A percentile compares a stretch with the other conserved stretches of the same genome.
Evolutionary conservation across 2,329 filamentous ascomycete genomes (phyloP).

Genomic region (Paecilomyces formosus): DNA sequence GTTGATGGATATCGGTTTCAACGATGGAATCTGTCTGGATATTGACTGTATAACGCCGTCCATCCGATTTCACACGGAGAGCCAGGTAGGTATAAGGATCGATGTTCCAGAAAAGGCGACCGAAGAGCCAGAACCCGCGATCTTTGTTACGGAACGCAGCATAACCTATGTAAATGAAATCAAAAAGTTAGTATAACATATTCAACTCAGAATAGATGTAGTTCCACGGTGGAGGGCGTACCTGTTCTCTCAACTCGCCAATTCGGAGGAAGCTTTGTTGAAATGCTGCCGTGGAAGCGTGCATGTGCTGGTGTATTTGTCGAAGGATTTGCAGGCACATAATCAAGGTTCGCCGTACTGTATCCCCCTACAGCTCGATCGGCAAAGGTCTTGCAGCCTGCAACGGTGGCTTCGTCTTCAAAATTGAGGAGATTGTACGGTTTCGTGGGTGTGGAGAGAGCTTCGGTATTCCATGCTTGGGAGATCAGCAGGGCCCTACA

Average conservation of each 20-base stretch:
- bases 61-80: slow-evolving; percentile 81
- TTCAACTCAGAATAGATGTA: background rate
- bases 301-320: slow-evolving; percentile 54
- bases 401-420: slow-evolving; percentile 27
- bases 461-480: slow-evolving; percentile 36
- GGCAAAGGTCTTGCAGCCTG: slow-evolving; percentile 64
- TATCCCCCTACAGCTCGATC: slow-evolving; percentile 82
- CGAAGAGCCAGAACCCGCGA: slow-evolving; percentile 71
- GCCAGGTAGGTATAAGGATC: slow-evolving; percentile 85
- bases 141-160: slow-evolving; percentile 85
- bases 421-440: slow-evolving; percentile 35
- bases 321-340: slow-evolving; percentile 43
- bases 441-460: slow-evolving; percentile 27
- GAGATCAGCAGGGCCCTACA: background rate
- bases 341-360: slow-evolving; percentile 67
- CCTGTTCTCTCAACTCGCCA: slow-evolving; percentile 36
- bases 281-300: slow-evolving; percentile 82
- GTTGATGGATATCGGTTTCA: slow-evolving; percentile 92
- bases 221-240: slow-evolving; percentile 8
- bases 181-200: slow-evolving; percentile 1
- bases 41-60: slow-evolving; percentile 88
- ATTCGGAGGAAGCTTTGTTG: slow-evolving; percentile 69
- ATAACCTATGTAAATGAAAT: slow-evolving; percentile 55
- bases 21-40: slow-evolving; percentile 91
- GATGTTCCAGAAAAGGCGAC: slow-evolving; percentile 77